Conservation (phyloP, 352 stramenopile genomes). For the Phytophthora europaea region DNA sequence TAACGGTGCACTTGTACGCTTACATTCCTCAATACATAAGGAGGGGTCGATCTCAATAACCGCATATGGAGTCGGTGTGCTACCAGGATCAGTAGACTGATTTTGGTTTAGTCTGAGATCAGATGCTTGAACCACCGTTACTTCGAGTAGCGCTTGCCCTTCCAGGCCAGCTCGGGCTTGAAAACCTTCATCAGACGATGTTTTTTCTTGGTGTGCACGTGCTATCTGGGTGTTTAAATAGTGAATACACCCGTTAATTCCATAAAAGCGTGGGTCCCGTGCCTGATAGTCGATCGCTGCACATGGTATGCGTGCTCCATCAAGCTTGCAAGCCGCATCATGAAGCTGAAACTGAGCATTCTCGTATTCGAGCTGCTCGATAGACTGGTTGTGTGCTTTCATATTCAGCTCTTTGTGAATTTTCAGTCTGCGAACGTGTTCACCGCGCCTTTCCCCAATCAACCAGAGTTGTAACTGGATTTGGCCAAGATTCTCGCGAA, state of each 20-base stretch:
- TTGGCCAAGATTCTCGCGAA: slow-evolving; percentile 56
- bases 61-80: slow-evolving; percentile 57
- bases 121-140: slow-evolving; percentile 55
- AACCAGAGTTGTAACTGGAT: slow-evolving; percentile 66
- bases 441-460: slow-evolving; percentile 69
- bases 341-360: slow-evolving; percentile 73
- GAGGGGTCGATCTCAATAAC: slow-evolving; percentile 71
- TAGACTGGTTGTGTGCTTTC: slow-evolving; percentile 70
- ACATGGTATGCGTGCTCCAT: slow-evolving; percentile 74
- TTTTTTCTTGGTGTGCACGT: slow-evolving; percentile 62
- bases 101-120: slow-evolving; percentile 39
- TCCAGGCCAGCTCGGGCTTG: slow-evolving; percentile 63
- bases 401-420: slow-evolving; percentile 65
- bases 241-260: slow-evolving; percentile 84
- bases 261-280: slow-evolving; percentile 78
- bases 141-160: slow-evolving; percentile 67
- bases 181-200: slow-evolving; percentile 67
- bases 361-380: slow-evolving; percentile 73
- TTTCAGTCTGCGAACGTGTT: slow-evolving; percentile 56
- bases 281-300: slow-evolving; percentile 70
- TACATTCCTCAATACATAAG: slow-evolving; percentile 65
- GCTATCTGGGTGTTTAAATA: slow-evolving; percentile 71
- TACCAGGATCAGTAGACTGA: slow-evolving; percentile 28
- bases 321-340: slow-evolving; percentile 74
- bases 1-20: slow-evolving; percentile 51